Evolutionary conservation across 257 asterid genomes (phyloP).

Genomic region (Solanum bulbocastanum): DNA sequence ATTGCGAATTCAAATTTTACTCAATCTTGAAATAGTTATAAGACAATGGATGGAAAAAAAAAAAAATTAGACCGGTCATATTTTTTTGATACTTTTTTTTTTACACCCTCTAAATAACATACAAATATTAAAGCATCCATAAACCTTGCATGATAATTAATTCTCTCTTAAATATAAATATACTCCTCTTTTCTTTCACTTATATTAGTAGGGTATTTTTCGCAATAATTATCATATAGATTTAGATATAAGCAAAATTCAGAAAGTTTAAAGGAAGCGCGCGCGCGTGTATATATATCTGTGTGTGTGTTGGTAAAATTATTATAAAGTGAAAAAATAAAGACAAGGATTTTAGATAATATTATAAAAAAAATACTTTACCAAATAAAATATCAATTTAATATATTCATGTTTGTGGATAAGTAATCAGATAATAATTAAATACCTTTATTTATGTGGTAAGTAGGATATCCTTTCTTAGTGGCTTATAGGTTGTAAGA

Average conservation of each 20-base stretch:
- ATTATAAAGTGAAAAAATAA: not conserved
- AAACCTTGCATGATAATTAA: not conserved
- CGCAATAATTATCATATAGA: not conserved
- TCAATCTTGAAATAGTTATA: not conserved
- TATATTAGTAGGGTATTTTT: not conserved
- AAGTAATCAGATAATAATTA: not conserved
- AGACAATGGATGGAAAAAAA: not conserved
- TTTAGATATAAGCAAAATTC: not conserved
- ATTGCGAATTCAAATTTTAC: accelerated
- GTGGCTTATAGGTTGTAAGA: not conserved
- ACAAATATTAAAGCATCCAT: not conserved
- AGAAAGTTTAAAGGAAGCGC: not conserved
- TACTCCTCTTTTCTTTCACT: not conserved
- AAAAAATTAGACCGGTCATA: not conserved
- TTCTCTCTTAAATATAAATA: not conserved
- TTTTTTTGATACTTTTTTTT: not conserved
- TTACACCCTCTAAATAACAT: not conserved
- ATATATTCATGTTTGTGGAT: not conserved
- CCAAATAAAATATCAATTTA: not conserved
- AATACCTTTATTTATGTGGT: not conserved
- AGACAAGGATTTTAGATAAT: not conserved
- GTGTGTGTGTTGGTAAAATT: not conserved
- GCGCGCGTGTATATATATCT: too few relatives aligned
- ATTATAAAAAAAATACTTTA: not conserved
- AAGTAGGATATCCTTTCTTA: not conserved